phyloP scores from a whole-genome alignment of 148 eudicot species.

The Rhododendron kiyosumense region DNA sequence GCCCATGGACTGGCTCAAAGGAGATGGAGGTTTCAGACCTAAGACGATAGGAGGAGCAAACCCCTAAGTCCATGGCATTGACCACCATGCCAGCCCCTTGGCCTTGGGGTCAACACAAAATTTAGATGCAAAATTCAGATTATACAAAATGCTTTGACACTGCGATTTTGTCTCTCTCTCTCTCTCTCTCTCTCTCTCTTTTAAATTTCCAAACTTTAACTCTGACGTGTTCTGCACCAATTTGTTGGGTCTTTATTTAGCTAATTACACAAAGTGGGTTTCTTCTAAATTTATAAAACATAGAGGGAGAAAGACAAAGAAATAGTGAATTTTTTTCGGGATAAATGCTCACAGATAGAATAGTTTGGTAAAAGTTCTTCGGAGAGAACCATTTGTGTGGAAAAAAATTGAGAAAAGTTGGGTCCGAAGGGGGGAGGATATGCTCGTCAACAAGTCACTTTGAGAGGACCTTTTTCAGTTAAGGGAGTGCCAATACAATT shows the following conservation, averaged over 20 bases:
- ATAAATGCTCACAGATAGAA: neutral
- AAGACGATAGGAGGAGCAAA: neutral
- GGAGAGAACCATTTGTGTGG: neutral
- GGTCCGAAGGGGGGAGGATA: neutral
- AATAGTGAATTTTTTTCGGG: neutral
- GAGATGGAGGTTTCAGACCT: neutral
- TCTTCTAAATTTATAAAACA: neutral
- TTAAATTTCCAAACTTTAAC: neutral
- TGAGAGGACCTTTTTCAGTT: too few species aligned
- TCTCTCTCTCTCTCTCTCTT: rapidly evolving
- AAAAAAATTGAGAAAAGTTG: neutral
- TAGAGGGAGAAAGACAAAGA: neutral
- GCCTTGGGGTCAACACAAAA: neutral
- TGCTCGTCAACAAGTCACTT: too few species aligned
- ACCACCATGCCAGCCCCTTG: neutral
- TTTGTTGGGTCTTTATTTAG: neutral
- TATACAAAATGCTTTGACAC: neutral
- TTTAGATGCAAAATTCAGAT: neutral
- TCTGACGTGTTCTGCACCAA: neutral
- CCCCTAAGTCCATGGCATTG: neutral
- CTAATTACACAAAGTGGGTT: neutral
- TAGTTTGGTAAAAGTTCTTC: neutral
- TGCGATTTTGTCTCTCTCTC: neutral
- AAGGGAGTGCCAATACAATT: neutral
- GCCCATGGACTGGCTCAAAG: too few species aligned